These are phyloP conservation scores for Cenchrus americanus DNA, from an alignment of 176 grass and related monocot genomes.

Conservation along the genomic window DNA sequence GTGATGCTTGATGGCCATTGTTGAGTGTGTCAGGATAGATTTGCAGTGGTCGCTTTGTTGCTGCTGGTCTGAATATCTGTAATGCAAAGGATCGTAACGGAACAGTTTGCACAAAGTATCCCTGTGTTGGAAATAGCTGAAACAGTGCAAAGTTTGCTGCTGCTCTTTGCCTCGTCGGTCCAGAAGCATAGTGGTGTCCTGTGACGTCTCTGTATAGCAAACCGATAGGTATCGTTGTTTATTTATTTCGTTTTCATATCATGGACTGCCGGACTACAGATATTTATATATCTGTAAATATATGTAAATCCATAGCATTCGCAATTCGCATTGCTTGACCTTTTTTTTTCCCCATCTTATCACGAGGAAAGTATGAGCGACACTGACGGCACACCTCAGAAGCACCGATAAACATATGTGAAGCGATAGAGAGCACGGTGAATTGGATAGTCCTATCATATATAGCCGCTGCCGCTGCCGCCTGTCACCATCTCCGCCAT, in stretches of 20 bases:
- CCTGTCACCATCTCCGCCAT: conserved; percentile 11
- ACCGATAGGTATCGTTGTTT: neutral
- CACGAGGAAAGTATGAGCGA: neutral
- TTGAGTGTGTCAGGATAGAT: neutral
- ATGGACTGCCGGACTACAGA: neutral
- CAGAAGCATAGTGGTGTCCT: neutral
- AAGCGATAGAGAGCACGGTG: neutral
- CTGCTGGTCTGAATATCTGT: too few species aligned
- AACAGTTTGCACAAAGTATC: neutral
- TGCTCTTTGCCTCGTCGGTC: too few species aligned
- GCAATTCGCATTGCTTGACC: neutral
- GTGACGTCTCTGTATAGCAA: neutral
- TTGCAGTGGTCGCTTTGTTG: neutral
- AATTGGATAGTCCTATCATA: neutral
- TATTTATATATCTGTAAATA: neutral
- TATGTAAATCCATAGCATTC: neutral
- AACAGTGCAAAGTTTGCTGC: neutral
- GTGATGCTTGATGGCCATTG: neutral
- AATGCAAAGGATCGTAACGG: neutral
- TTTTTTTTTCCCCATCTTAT: neutral
- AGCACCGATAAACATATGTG: neutral
- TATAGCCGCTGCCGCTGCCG: neutral
- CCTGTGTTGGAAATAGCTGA: neutral
- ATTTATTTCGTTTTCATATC: neutral
- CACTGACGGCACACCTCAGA: neutral